Percentiles rank a stretch among this genome's conserved stretches.
phyloP scores from a whole-genome alignment of 345 rosid genomes.

The Leavenworthia alabamica region DNA sequence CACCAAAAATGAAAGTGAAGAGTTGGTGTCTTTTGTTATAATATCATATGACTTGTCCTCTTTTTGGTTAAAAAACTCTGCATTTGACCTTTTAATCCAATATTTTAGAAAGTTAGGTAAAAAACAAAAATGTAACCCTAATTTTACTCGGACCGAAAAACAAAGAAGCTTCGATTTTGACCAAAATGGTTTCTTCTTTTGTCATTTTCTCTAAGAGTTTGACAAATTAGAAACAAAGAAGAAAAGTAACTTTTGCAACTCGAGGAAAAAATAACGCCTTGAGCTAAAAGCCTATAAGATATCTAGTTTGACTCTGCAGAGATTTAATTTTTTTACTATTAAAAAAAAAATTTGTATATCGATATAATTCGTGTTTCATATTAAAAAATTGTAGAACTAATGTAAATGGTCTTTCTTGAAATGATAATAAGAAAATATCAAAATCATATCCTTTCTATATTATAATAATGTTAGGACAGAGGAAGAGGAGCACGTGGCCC shows the following conservation, averaged over 20 bases:
- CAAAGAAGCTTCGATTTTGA: slow-evolving; percentile 30
- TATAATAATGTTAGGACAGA: background rate
- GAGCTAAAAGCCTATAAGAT: slow-evolving; percentile 16
- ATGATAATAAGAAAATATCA: background rate
- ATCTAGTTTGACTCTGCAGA: slow-evolving; percentile 14
- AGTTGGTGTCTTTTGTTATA: background rate
- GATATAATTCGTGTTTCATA: background rate
- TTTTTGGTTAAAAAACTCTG: background rate
- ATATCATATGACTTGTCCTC: slow-evolving; percentile 22
- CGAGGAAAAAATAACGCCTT: background rate
- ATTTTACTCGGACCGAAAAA: slow-evolving; percentile 8
- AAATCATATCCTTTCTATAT: background rate
- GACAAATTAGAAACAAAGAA: slow-evolving; percentile 18
- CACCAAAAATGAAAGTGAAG: slow-evolving; percentile 14
- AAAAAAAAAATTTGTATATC: background rate
- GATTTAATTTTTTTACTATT: background rate
- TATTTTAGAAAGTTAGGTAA: background rate
- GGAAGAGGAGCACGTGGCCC: slow-evolving; percentile 15
- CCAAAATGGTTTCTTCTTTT: slow-evolving; percentile 21
- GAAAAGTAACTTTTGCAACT: background rate
- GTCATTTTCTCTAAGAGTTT: slow-evolving; percentile 31
- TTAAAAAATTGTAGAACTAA: background rate
- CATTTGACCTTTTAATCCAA: background rate
- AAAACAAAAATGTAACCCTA: slow-evolving; percentile 17
- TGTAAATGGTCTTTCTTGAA: background rate